Evolutionary conservation across 805 yeast species (phyloP).

Genomic region (Pichia exigua): DNA sequence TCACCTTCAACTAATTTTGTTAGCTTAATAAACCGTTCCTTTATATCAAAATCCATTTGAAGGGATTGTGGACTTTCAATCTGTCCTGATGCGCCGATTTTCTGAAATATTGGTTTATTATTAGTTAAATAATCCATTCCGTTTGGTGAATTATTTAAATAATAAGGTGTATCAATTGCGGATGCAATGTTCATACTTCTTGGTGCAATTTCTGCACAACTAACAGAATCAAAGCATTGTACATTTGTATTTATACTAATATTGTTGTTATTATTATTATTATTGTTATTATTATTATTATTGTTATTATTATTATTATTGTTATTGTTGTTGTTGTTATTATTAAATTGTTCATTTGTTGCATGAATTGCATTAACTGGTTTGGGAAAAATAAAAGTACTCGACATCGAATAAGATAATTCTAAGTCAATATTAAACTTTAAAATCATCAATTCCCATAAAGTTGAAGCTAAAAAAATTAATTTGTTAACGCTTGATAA

Average conservation of each 20-base stretch:
- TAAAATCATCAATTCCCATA: conserved; percentile 21
- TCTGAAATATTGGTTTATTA: not conserved
- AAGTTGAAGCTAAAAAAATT: conserved; percentile 15
- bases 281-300: not conserved
- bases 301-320: too few relatives aligned
- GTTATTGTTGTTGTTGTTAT: too few relatives aligned
- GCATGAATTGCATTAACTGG: not conserved
- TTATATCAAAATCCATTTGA: not conserved
- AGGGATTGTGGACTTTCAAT: not conserved
- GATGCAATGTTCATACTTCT: conserved; percentile 14
- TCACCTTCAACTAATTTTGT: conserved; percentile 9
- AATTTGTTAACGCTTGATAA: conserved; percentile 19
- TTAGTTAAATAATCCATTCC: not conserved
- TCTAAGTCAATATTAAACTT: conserved; percentile 12
- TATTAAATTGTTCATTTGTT: not conserved
- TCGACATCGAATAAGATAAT: conserved; percentile 6
- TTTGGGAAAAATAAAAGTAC: conserved; percentile 8
- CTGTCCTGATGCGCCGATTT: not conserved
- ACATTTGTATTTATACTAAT: too few relatives aligned
- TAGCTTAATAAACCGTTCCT: conserved; percentile 3
- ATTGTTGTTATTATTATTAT: not conserved
- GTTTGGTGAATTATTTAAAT: not conserved
- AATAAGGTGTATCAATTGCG: not conserved
- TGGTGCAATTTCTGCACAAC: conserved; percentile 22
- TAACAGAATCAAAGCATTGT: not conserved